Evolutionary conservation across 495 filamentous ascomycete species (phyloP), one percentile per base, ranked within the genome.

Genomic region (Friedmanniomyces simplex): DNA sequence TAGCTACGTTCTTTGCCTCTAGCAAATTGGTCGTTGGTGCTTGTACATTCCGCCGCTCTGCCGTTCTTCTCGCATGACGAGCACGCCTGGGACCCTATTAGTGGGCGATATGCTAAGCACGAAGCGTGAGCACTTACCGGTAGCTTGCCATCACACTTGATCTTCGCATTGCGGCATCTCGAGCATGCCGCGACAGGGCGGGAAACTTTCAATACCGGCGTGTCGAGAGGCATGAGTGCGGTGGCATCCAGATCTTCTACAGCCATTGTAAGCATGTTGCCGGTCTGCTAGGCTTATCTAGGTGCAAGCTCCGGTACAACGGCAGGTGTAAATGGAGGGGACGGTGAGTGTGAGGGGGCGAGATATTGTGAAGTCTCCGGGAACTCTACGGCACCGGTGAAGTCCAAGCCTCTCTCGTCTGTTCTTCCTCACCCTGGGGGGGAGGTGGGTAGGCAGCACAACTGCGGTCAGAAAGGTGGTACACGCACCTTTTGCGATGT

Each of bases 131-230:
- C 42, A 36, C 56, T 2, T 18, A 59, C 57, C 18, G 91, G 91
- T 18, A 97, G 76, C 67, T 95, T 95, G 52, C 90, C 90, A 73
- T 97, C 91, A 61, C 91, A 97, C 79, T 86, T 95, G 69, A 95
- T 88, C 74, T 97, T 97, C 50, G 90, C 90, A 46, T 82, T 79
- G 50, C 91, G 85, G 75, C 91, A 97, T 77, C 88, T 82, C 51
- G 87, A 89, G 71, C 91, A 97, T 5, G 91, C 91, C 55, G 89
- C 89, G 36, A 96, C 90, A 5, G 91, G 90, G 50, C 91, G 80
- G 66, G 87, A 91, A 49, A 97, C 91, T 68, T 87, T 85, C 59
- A 97, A 77, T 54, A 91, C 71, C 22, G 91, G 91, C 57, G 83
- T 86, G 57, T 91, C 87, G 8, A 72, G 62, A n/a, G 66, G 63